Base-by-base conservation (phyloP, 306 rosid species). In the Herpetospermum pedunculosum region DNA sequence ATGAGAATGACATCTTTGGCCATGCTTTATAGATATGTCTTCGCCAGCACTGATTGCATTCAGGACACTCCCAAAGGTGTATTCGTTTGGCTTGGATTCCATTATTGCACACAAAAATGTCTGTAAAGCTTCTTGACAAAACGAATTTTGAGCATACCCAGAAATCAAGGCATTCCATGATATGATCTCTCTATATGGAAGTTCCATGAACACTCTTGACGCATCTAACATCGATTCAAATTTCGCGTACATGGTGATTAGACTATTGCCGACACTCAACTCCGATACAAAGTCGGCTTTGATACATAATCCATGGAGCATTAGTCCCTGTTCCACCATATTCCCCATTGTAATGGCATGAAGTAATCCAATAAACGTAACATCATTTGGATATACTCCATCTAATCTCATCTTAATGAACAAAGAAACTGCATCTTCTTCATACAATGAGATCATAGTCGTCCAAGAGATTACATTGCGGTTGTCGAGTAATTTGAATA, bases 151-250 rank as follows among this genome's bases (percentile, higher is more conserved):
- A 81, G 91, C 88, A 87, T 82, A 92, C 46, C 98, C 96, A 30
- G 98, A 88, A 79, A 92, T 88, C 52, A 90, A 72, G 70, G 96
- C 87, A 81, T 92, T 92, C 96, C 98, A 92, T n/a, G 98, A 84
- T 73, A 86, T 77, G 49, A 83, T 85, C 78, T 87, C 92, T 77
- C 84, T 85, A 59, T 18, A 41, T 32, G 77, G 57, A 73, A 90
- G 86, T 84, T 90, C 96, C 82, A 90, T 88, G 74, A 90, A 92
- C 78, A 92, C 75, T 82, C 86, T 87, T 75, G 83, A 10, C 4
- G 96, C 87, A 49, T 87, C 92, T 58, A 83, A 79, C 87, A 87
- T 80, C 50, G 77, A 85, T 74, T 81, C 83, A 71, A 90, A 88
- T 80, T 81, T 87, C 35, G 96, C 91, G 80, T 92, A 90, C 96